Base-by-base conservation (phyloP, 148 eudicot genomes). In the Diospyros lotus region DNA sequence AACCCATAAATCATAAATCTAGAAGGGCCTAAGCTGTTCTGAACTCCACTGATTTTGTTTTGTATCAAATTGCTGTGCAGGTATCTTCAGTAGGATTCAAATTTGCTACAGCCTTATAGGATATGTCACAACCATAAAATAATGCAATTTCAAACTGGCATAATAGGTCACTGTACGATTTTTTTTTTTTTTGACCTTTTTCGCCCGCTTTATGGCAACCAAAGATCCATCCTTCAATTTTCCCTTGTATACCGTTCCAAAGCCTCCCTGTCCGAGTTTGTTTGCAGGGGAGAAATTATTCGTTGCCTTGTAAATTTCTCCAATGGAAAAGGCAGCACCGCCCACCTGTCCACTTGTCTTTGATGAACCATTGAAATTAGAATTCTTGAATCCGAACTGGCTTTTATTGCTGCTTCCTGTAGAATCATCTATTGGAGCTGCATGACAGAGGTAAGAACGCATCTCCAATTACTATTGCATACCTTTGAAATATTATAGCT, bases 161-260 rank as follows among this genome's bases (percentile, higher is more conserved):
- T 48, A 4, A 48, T 1, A 28, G 28, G 66, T n/a, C 58, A 12
- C 13, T 48, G 42, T 38, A 68, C 40, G 15, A 53, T 1, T 41
- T 14, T 54, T 70, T 85, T n/a, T n/a, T n/a, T 28, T 28, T 28
- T 28, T 28, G 0, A 89, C 97, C 86, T 82, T 86, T 69, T 80
- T 89, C 48, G 91, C 90, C 38, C 97, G 88, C 68, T 91, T 91
- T 39, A 91, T 50, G 1, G 97, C 97, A 68, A 91, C 88, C 67
- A 85, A 12, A 13, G 86, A 68, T 73, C 94, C 92, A 83, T 86
- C 84, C 66, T 68, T 86, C 64, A 91, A 81, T 76, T 72, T 86
- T 0, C 86, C 97, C 79, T 78, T 89, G 73, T 86, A 91, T 39
- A 91, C 97, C 9, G 82, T 84, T 51, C 92, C 90, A 73, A 88